Base-by-base conservation (phyloP, 768 basidiomycete species). In the Butyriboletus loyo region DNA sequence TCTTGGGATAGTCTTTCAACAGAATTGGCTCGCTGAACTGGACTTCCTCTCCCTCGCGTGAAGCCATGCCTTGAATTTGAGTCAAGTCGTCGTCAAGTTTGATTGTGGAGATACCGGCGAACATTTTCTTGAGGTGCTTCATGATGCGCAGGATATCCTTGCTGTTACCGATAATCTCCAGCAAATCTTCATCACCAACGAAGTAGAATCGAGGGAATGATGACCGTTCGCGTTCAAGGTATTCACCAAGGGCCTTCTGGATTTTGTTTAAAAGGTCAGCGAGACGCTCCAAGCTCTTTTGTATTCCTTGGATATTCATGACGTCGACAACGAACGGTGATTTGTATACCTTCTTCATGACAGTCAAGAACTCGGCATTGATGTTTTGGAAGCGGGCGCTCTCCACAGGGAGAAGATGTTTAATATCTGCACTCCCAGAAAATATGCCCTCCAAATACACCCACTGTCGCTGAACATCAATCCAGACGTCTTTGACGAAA, bases 101-200 rank as follows among this genome's bases (percentile, higher is more conserved):
- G 59, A 98, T 79, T 0, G 93, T 94, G 1, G 93, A 87, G 35
- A 99, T 87, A 25, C 97, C 97, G 21, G 97, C 97, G 72, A 99
- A 99, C 97, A 99, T 99, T 80, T 99, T 99, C 78, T 98, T 98
- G 54, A 99, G 79, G 74, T 98, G 97, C 63, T 99, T 99, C 92
- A 97, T 93, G 71, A 98, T 91, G 35, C 97, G 89, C 39, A 93
- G 73, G 60, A 98, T 97, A 65, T 98, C 95, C 71, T 98, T 99
- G 80, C 93, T 97, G 75, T 99, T 99, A 57, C 97, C 97, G 58
- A 99, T 98, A 62, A 99, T 99, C 71, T 99, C 97, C 56, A 99
- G 79, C 55, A 99, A 74, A 67, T 99, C 97, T 67, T 99, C 97
- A 72, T 99, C 97, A 63, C 97, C 97, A 48, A 99, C 94, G 63